Evolutionary conservation across 1,139 yeast genomes (phyloP), one percentile per base, ranked within the genome.

Genomic region (Spathaspora sp.): DNA sequence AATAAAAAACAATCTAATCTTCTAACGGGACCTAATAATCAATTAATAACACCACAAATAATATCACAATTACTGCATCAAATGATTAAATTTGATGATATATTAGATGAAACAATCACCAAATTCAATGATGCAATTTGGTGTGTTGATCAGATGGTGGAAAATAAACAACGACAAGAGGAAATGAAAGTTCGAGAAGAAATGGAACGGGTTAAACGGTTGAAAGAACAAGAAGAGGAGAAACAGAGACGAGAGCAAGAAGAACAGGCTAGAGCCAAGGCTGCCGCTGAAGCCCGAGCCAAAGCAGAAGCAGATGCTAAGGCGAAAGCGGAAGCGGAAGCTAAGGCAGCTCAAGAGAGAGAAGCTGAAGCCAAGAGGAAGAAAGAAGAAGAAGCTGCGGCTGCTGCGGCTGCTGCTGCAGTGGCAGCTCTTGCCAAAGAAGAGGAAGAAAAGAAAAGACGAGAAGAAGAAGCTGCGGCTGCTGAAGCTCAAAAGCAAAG

Each of bases 111-210:
- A 13, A 72, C 79, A 1, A 60, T 71, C 6, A 58, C 66, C 47
- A 74, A 73, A 52, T 69, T 74, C 53, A 73, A 74, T 51, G 79
- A 74, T 47, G 72, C 77, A 7, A 60, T 63, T 41, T 74, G 80
- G 80, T 74, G 78, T 49, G 61, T 74, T 7, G 78, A 68, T 47
- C 73, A 70, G 50, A 74, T 74, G 51, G 58, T 74, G 31, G 77
- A 73, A 52, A 72, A 65, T 52, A 69, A 68, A 53, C 76, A 72
- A 52, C 65, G 64, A 42, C 76, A 73, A 50, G 76, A 73, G 49
- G 76, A 72, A 52, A 50, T 69, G 58, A 70, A 68, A 53, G 47
- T 68, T 31, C 67, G 70, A 49, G 76, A 72, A 52, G 78, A 74
- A 50, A 51, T 61, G 48, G 76, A 70, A 47, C 57, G 67, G 42